Conservation (phyloP, 208 protist species). For the Porcisia hertigi region DNA sequence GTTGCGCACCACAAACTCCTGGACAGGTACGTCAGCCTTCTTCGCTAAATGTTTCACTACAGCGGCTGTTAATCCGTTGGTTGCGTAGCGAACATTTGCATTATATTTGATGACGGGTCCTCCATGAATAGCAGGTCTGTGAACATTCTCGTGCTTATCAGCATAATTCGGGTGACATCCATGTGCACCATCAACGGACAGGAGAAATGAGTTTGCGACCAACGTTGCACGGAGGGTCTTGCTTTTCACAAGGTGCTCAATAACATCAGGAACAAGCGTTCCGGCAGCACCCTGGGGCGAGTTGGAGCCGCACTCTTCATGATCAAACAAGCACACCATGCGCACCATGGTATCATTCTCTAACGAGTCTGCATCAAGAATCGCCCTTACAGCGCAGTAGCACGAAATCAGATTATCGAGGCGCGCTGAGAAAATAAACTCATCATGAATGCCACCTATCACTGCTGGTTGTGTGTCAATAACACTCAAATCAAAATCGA, state of each 20-base stretch:
- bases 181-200: slow-evolving; percentile 97
- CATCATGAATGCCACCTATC: slow-evolving; percentile 92
- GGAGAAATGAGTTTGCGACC: slow-evolving; percentile 90
- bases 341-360: slow-evolving; percentile 80
- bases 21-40: slow-evolving; percentile 63
- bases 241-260: slow-evolving; percentile 61
- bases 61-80: slow-evolving; percentile 85
- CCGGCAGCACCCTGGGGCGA: slow-evolving; percentile 81
- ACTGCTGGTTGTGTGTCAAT: slow-evolving; percentile 91
- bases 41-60: slow-evolving; percentile 86
- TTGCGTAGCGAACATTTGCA: slow-evolving; percentile 96
- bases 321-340: slow-evolving; percentile 89
- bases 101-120: slow-evolving; percentile 98
- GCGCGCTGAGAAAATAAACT: slow-evolving; percentile 96
- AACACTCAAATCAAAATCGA: slow-evolving; percentile 96
- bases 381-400: slow-evolving; percentile 90
- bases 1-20: slow-evolving; percentile 96
- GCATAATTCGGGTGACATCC: slow-evolving; percentile 97
- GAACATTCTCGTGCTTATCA: slow-evolving; percentile 93
- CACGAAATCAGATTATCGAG: slow-evolving; percentile 97
- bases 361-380: slow-evolving; percentile 47
- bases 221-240: slow-evolving; percentile 54
- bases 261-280: slow-evolving; percentile 74
- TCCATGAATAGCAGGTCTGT: slow-evolving; percentile 88
- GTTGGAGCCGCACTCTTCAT: slow-evolving; percentile 90